These are phyloP conservation scores for Insectozyma bohioensis DNA, from an alignment of 1,139 yeast genomes.

Conservation along the genomic window DNA sequence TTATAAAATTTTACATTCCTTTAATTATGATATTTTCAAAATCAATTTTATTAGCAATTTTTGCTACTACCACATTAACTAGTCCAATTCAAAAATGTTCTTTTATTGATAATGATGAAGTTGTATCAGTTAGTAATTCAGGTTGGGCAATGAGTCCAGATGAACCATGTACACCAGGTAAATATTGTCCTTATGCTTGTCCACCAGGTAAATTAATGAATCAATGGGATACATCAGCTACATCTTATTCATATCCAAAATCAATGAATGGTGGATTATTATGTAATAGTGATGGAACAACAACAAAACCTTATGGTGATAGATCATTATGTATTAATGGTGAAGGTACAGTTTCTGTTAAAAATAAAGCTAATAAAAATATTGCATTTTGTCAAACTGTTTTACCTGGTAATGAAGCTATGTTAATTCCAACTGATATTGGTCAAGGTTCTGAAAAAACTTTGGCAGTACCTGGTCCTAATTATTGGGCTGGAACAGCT, in stretches of 20 bases:
- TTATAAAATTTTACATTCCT: too few relatives aligned
- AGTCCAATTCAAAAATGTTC: slow-evolving; percentile 36
- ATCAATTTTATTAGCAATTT: not conserved
- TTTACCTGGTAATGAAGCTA: slow-evolving; percentile 89
- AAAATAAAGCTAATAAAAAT: slow-evolving; percentile 51
- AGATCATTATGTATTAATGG: slow-evolving; percentile 74
- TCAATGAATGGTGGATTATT: slow-evolving; percentile 80
- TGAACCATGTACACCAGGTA: slow-evolving; percentile 68
- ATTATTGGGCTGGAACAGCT: slow-evolving; percentile 73
- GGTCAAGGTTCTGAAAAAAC: slow-evolving; percentile 41
- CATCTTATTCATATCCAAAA: slow-evolving; percentile 61
- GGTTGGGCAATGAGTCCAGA: slow-evolving; percentile 92
- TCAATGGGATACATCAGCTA: slow-evolving; percentile 69
- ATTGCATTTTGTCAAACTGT: slow-evolving; percentile 93
- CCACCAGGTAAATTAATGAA: slow-evolving; percentile 80
- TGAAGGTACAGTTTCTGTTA: slow-evolving; percentile 64
- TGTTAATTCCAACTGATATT: slow-evolving; percentile 82
- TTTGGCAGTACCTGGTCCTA: slow-evolving; percentile 82
- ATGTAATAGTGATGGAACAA: slow-evolving; percentile 69
- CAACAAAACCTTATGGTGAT: slow-evolving; percentile 60
- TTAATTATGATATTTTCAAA: too few relatives aligned
- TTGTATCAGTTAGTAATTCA: slow-evolving; percentile 64
- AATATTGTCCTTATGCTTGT: slow-evolving; percentile 87
- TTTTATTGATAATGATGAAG: slow-evolving; percentile 65
- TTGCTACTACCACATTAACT: slow-evolving; percentile 2